Evolutionary conservation across 225 moss, liverwort and hornwort species (phyloP), one percentile per base, ranked within the genome.

Genomic region (Bryoerythrophyllum caledonicum): DNA sequence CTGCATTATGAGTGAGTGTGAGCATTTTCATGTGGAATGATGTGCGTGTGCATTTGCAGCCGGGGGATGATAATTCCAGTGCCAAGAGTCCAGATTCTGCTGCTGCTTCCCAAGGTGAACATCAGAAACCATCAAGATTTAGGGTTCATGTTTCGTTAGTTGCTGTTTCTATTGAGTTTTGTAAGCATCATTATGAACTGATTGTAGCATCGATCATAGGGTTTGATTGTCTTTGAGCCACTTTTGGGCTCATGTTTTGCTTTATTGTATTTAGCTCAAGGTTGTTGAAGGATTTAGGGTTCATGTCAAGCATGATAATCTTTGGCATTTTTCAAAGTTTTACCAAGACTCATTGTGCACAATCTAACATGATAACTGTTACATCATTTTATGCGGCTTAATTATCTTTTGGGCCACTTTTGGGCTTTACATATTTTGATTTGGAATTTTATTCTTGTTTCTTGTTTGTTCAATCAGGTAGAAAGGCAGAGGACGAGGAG

Each of bases 401-500:
- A 48, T 48, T 17, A 6, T 17, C 23, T 2, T 27, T 7, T 37
- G 40, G 49, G 24, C 48, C 30, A 20, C 25, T 34, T 74, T 74
- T 51, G 16, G 44, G 53, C 64, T 28, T 27, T 44, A 4, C 41
- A 23, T 64, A 26, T 23, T 67, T 60, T 43, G 72, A 58, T 65
- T 43, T 15, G 60, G 57, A 49, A 20, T 55, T 41, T 38, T 0
- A 5, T 68, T 52, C 40, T 55, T 63, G 65, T 37, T 37, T 73
- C 17, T 51, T n/a, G n/a, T 64, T 53, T 70, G 60, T 44, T 30
- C n/a, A 75, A 81, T 25, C 63, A 85, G 85, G 28, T 63, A 57
- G 63, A 44, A 73, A 28, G 54, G 64, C 74, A 59, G 85, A 79
- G 26, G 81, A 79, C n/a, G 81, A 82, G 27, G 82, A 85, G 75